Evolutionary conservation across 108 stramenopile species (phyloP), one percentile per base, ranked within the genome.

Genomic region (Conticribra guillardii): DNA sequence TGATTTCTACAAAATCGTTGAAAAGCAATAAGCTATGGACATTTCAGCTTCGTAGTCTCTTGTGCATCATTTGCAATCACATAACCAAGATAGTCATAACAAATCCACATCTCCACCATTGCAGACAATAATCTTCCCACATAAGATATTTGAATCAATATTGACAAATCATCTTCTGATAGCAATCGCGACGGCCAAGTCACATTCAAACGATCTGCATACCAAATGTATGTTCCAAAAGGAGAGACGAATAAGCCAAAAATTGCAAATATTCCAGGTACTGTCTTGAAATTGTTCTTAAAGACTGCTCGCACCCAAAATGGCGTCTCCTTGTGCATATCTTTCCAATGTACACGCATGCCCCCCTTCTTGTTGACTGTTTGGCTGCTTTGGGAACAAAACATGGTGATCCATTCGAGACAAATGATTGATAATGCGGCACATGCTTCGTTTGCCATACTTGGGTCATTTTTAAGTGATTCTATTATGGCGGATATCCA

Each of bases 401-500:
- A 37, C 78, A 86, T 82, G 22, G 88, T 89, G 26, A 65, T 77
- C 88, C 88, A 89, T 74, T 89, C 88, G 49, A 86, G 33, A 62
- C 68, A 81, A 29, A 74, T 67, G 27, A 84, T 63, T 11, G 80
- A 45, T 27, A 46, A 24, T 56, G 51, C 76, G 23, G 58, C 21
- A 31, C 41, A 67, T 1, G 53, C 23, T 52, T 32, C 22, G 2
- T 15, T 16, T 33, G 15, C 50, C 30, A 50, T 73, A 57, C 9
- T 19, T 54, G 33, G 34, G 55, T 67, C 60, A 24, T 32, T 34
- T 4, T 74, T 62, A 11, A 24, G 21, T 46, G 24, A 18, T 66
- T 49, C 27, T 9, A 58, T 30, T 8, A 70, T 65, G 22, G 79
- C 70, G 15, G 84, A 80, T 57, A 88, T 66, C 87, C 87, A 88